A percentile compares a stretch with the other conserved stretches of the same genome.
These are phyloP conservation scores for Nicotiana noctiflora DNA, from an alignment of 257 asterid genomes.

Conservation along the genomic window DNA sequence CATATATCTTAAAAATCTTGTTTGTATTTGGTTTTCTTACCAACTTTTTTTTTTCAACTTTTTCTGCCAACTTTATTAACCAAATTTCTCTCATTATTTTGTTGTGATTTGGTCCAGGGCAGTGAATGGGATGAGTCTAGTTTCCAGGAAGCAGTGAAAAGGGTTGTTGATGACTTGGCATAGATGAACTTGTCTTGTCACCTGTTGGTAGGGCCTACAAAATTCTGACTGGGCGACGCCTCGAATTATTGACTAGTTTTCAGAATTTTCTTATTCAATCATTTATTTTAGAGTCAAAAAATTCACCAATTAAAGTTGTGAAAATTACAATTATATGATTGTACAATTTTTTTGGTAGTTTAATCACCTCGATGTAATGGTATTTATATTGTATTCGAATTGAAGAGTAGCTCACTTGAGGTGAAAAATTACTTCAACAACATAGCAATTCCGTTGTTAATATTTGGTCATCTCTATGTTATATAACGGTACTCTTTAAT, in stretches of 20 bases:
- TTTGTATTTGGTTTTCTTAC: neutral
- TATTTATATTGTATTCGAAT: neutral
- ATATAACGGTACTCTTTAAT: too few species aligned
- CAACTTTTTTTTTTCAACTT: too few species aligned
- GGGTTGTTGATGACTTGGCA: conserved; percentile 13
- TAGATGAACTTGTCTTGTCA: neutral
- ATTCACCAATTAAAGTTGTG: neutral
- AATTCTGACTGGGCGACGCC: conserved; percentile 10
- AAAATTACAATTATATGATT: neutral
- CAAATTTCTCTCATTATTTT: neutral
- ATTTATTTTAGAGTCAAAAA: neutral
- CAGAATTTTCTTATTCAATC: neutral
- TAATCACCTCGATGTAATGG: neutral
- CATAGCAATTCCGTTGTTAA: too few species aligned
- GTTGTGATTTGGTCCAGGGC: neutral
- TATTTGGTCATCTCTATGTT: too few species aligned
- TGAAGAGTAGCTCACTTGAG: too few species aligned
- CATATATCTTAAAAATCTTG: neutral
- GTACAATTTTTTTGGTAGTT: neutral
- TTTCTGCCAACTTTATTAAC: neutral
- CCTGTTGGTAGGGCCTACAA: neutral
- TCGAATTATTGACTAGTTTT: neutral
- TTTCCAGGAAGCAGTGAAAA: conserved; percentile 18
- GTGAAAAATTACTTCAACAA: too few species aligned
- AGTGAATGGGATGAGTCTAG: conserved; percentile 8